Conservation (phyloP, 495 filamentous ascomycete genomes). For the Talaromyces borbonicus region DNA sequence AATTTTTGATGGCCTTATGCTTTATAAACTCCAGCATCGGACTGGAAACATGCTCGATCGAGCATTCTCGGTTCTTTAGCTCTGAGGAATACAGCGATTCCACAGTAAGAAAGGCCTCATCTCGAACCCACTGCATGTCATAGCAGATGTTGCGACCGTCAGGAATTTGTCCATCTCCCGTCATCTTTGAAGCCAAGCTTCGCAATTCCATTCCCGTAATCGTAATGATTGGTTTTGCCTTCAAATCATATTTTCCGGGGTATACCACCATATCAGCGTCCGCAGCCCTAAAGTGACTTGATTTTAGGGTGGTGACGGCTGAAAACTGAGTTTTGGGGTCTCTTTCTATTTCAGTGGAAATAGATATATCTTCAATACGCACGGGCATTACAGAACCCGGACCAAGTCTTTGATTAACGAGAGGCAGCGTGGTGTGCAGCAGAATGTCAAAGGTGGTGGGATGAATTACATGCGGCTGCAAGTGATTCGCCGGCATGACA, state of each 20-base stretch:
- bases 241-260: not conserved
- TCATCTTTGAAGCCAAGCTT: not conserved
- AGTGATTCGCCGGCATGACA: constrained; percentile 19
- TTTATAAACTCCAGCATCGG: not conserved
- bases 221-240: not conserved
- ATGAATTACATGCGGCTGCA: constrained; percentile 25
- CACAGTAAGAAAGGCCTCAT: not conserved
- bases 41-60: not conserved
- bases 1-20: not conserved
- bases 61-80: not conserved
- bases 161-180: not conserved
- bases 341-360: not conserved
- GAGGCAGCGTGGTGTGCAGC: constrained; percentile 17
- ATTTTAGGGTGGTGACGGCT: not conserved
- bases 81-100: not conserved
- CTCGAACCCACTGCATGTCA: not conserved
- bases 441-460: constrained; percentile 28
- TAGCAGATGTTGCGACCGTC: not conserved
- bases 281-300: not conserved
- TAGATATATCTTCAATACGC: not conserved
- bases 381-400: not conserved
- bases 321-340: not conserved
- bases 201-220: not conserved
- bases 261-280: not conserved
- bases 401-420: not conserved